Base-by-base conservation (phyloP, 345 rosid species). In the Salix brachista region DNA sequence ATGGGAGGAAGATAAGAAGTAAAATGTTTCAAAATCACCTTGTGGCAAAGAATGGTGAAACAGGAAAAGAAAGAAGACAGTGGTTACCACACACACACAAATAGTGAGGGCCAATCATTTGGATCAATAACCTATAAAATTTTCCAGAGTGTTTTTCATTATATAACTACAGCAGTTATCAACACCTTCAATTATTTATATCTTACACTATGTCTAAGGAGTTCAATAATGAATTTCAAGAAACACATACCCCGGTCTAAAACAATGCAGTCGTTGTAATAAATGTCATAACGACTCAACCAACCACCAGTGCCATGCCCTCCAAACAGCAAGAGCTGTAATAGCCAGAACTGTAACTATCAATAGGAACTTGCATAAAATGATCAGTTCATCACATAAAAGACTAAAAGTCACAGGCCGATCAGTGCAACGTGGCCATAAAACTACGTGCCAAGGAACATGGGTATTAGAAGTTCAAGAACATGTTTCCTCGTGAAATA, bases 241-340 rank as follows among this genome's bases (percentile, higher is more conserved):
- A 78, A 83, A 66, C 65, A 80, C 83, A 79, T 79, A 96, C 99
- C 91, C 86, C 99, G 86, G 77, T 96, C 99, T 82, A 96, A 87
- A 75, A 96, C 84, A 69, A 93, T 77, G 84, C 87, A 90, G 77
- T 96, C 99, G 78, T 96, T 90, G 78, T 92, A 92, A 84, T 93
- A 96, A 73, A 96, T 89, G 76, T 96, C 97, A 74, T 96, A 96
- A 70, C 98, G 98, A 83, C 95, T 96, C 78, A 96, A 85, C 99
- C 98, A 96, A 74, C 99, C 99, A 72, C 99, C 98, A 77, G 97
- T 96, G 70, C 98, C 96, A 80, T 93, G 98, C 71, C 99, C 99
- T 75, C 99, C 99, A 81, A 93, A 96, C 83, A 96, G 82, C 85
- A 96, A 84, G 77, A 96, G 94, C 99, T 96, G 89, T 61, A 69